Conservation (phyloP, 148 eudicot species). For the Rhododendron williamsianum region DNA sequence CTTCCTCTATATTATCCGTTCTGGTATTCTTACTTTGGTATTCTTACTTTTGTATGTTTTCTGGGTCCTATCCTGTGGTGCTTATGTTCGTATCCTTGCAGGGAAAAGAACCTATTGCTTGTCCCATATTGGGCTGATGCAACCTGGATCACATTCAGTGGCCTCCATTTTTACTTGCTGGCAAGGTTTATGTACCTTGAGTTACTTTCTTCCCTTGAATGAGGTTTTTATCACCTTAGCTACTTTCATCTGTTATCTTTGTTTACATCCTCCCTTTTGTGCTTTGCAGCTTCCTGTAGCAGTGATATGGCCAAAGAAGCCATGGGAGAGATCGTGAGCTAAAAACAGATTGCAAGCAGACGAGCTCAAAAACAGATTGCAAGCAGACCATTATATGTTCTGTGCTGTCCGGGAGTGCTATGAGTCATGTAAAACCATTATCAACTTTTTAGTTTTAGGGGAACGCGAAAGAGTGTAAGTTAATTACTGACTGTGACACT, state of each 20-base stretch:
- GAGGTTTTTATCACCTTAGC: background rate
- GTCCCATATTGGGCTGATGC: conserved; percentile 57
- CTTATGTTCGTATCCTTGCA: conserved; percentile 12
- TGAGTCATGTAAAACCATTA: conserved; percentile 51
- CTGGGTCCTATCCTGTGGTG: background rate
- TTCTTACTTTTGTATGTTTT: background rate
- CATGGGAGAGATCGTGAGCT: conserved; percentile 48
- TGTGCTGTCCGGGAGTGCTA: conserved; percentile 61
- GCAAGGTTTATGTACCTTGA: conserved; percentile 37
- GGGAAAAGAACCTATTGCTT: conserved; percentile 57
- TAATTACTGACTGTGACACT: background rate
- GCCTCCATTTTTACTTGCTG: conserved; percentile 75
- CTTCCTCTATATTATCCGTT: background rate
- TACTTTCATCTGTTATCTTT: background rate
- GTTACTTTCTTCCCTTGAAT: background rate
- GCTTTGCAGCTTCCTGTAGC: conserved; percentile 59
- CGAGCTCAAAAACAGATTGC: conserved; percentile 11
- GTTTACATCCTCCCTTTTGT: conserved; percentile 7
- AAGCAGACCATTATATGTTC: conserved; percentile 42
- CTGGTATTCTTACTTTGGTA: background rate
- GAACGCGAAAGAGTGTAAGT: conserved; percentile 59
- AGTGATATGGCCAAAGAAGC: conserved; percentile 66
- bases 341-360: conserved; percentile 34
- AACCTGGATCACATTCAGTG: conserved; percentile 54
- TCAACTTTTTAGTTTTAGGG: conserved; percentile 49